These are phyloP conservation scores for Aureobasidium uvarum DNA, from an alignment of 2,329 filamentous ascomycete genomes.

Conservation along the genomic window DNA sequence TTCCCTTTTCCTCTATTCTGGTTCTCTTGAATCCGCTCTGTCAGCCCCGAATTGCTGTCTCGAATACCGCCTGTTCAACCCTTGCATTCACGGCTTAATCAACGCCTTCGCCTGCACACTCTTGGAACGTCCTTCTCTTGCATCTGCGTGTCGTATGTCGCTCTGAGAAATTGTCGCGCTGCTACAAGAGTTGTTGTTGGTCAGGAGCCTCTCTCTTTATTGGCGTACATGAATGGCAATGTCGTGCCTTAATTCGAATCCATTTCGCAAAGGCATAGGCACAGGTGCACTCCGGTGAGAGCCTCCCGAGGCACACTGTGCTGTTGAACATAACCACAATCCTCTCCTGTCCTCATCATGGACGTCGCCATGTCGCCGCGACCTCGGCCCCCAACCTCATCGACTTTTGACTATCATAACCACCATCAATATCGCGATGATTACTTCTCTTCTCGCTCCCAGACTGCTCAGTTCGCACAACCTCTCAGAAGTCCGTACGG, in stretches of 20 bases:
- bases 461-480: conserved; percentile 24
- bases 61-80: neutral
- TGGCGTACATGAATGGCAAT: conserved; percentile 23
- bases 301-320: conserved; percentile 24
- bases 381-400: conserved; percentile 29
- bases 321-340: neutral
- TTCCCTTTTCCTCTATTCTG: conserved; percentile 9
- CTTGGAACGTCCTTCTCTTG: conserved; percentile 23
- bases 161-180: conserved; percentile 15
- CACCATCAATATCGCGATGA: conserved; percentile 28
- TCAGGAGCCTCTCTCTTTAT: neutral
- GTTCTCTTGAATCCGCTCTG: conserved; percentile 12
- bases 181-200: conserved; percentile 24
- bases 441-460: conserved; percentile 20
- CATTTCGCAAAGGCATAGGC: conserved; percentile 39
- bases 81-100: conserved; percentile 12
- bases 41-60: conserved; percentile 12
- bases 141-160: conserved; percentile 31
- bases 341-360: conserved; percentile 1
- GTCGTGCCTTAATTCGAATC: conserved; percentile 26
- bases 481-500: conserved; percentile 26
- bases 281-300: conserved; percentile 37
- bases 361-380: conserved; percentile 23
- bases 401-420: conserved; percentile 24
- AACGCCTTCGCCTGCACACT: neutral